Conservation (phyloP, 192 early-diverging fungal species). For the Funneliformis mosseae region DNA sequence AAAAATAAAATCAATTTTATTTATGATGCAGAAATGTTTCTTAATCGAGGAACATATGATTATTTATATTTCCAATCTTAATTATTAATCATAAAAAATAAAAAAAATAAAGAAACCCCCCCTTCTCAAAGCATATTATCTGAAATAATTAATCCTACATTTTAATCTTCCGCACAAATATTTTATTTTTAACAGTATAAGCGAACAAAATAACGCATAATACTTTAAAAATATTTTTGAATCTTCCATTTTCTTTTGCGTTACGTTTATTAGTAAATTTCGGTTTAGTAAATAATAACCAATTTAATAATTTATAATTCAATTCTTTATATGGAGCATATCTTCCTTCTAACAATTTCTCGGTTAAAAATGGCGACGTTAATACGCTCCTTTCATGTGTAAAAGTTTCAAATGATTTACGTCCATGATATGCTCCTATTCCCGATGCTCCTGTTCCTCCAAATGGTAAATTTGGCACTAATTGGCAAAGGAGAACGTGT, state of each 20-base stretch:
- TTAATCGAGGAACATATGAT: no score
- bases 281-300: constrained; percentile 20
- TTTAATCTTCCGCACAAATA: constrained; percentile 26
- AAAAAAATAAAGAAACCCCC: no score
- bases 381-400: constrained; percentile 75
- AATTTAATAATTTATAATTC: constrained; percentile 19
- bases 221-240: background rate
- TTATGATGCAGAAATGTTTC: no score
- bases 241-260: background rate
- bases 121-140: background rate
- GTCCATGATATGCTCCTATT: constrained; percentile 84
- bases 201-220: constrained; percentile 48
- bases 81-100: no score
- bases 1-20: no score
- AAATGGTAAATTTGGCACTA: constrained; percentile 68
- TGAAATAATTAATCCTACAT: background rate
- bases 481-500: background rate
- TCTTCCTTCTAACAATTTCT: constrained; percentile 28
- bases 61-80: no score
- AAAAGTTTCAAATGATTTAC: constrained; percentile 76
- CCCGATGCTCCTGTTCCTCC: constrained; percentile 88
- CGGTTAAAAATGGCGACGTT: constrained; percentile 18
- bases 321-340: constrained; percentile 31
- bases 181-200: constrained; percentile 75
- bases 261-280: background rate